Evolutionary conservation across 2,329 filamentous ascomycete species (phyloP), one percentile per base, ranked within the genome.

Genomic region (Orbilia oligospora): DNA sequence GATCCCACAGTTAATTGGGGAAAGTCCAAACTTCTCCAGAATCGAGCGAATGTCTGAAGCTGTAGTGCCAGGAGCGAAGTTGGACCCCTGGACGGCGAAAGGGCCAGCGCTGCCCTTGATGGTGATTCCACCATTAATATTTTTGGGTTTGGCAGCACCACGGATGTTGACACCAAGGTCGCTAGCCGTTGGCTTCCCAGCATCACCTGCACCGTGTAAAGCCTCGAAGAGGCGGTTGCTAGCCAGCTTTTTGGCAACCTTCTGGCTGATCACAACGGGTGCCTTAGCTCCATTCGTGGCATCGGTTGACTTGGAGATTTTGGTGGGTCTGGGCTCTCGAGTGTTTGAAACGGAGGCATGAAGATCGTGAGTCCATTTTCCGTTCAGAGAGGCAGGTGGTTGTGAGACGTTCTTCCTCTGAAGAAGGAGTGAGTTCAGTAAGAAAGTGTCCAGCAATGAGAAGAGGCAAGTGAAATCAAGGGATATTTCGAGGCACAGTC

Each of bases 31-130:
- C 0, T 90, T 90, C n/a, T 88, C 88, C 89, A 96, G 90, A 71
- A 93, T 93, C 81, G 91, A 92, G 86, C 94, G 92, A 76, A 96
- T 93, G 82, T 96, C 93, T 33, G 91, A 92, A 0, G 91, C 91
- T 5, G 93, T 94, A 0, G 93, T 96, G 44, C 93, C 93, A 1
- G 89, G 89, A 12, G 92, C 93, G 83, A 96, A 93, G 86, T 96
- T 96, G 84, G 92, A 91, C 1, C 91, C 92, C 83, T 93, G 88
- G 24, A 96, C 88, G 18, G 89, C 88, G 81, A 89, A 93, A 0
- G 92, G 92, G 0, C 92, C 91, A 0, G 90, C 90, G 8, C 91
- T 86, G n/a, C 93, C 93, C 67, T 90, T 87, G 80, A 96, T 94
- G 41, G 88, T 90, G 55, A 95, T 88, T 20, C 91, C 90, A 77